phyloP scores from a whole-genome alignment of 2,329 filamentous ascomycete genomes.

The Xylaria arbuscula region DNA sequence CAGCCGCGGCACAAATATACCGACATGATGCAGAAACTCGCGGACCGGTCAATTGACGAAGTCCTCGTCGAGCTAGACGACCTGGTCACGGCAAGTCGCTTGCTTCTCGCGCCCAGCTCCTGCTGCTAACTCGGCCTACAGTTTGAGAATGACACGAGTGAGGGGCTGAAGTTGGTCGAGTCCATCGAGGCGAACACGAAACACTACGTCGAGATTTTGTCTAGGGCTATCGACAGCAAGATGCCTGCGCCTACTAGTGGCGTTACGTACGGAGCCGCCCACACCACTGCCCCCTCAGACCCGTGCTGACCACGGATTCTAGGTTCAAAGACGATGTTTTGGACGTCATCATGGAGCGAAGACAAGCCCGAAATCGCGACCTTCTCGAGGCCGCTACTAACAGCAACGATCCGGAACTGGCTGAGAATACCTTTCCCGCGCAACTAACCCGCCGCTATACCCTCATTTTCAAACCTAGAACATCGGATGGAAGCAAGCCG shows the following conservation, averaged over 20 bases:
- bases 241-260: conserved; percentile 84
- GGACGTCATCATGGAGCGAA: conserved; percentile 94
- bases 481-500: conserved; percentile 73
- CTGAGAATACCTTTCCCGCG: conserved; percentile 85
- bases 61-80: conserved; percentile 92
- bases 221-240: conserved; percentile 85
- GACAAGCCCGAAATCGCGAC: conserved; percentile 85
- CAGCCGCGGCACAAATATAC: conserved; percentile 86
- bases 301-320: conserved; percentile 47
- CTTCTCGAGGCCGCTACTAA: conserved; percentile 74
- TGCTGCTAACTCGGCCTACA: conserved; percentile 52
- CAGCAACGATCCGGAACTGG: conserved; percentile 70
- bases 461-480: conserved; percentile 92
- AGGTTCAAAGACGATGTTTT: conserved; percentile 98
- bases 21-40: conserved; percentile 85
- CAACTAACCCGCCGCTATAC: conserved; percentile 94
- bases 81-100: conserved; percentile 72
- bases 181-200: conserved; percentile 92
- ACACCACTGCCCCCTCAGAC: neutral
- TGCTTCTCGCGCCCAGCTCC: neutral
- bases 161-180: conserved; percentile 78
- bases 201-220: conserved; percentile 93
- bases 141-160: conserved; percentile 79
- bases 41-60: conserved; percentile 81
- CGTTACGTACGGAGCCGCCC: conserved; percentile 68